Evolutionary conservation across 768 basidiomycete genomes (phyloP), one percentile per base, ranked within the genome.

Genomic region (Mycena maculata): DNA sequence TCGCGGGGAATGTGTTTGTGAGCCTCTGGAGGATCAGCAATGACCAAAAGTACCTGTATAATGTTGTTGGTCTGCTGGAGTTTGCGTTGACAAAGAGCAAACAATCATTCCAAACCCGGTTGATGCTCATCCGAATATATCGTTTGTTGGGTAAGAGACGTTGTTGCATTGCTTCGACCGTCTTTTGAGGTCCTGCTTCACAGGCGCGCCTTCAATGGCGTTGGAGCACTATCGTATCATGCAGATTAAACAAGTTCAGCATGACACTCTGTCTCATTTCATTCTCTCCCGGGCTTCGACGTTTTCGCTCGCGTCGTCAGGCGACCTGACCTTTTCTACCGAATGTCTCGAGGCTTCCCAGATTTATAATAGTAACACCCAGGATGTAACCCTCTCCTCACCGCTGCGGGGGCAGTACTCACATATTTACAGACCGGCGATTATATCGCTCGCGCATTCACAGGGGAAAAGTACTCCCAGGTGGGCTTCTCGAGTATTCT

Each of bases 191-290:
- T 44, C 36, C 42, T 36, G 27, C 28, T 60, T 59, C 39, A 31
- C 70, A 95, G 94, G 92, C 63, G 91, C 92, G 18, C 84, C 94
- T 0, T 86, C 88, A 5, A 78, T 88, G 44, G 90, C 93, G 4
- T 70, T 95, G 68, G 90, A 93, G 59, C 94, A 96, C 73, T 96
- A 94, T 75, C 88, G 89, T 30, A 80, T 82, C 25, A 84, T 96
- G 81, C 88, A 90, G 66, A 82, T 93, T 67, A 95, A 95, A 76
- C 92, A 94, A 72, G 86, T 96, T 25, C 95, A 97, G 75, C 87
- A 91, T 63, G 96, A 98, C 73, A 97, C 96, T 1, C 82, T 98
- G 10, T 94, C 93, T 2, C 93, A 97, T 75, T 86, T 94, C 60
- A 78, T 95, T 56, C 85, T 95, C 44, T 88, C 92, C 22, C 87